A percentile compares a stretch with the other conserved stretches of the same genome.
phyloP scores from a whole-genome alignment of 2,329 filamentous ascomycete genomes.

The Aureobasidium sp. region DNA sequence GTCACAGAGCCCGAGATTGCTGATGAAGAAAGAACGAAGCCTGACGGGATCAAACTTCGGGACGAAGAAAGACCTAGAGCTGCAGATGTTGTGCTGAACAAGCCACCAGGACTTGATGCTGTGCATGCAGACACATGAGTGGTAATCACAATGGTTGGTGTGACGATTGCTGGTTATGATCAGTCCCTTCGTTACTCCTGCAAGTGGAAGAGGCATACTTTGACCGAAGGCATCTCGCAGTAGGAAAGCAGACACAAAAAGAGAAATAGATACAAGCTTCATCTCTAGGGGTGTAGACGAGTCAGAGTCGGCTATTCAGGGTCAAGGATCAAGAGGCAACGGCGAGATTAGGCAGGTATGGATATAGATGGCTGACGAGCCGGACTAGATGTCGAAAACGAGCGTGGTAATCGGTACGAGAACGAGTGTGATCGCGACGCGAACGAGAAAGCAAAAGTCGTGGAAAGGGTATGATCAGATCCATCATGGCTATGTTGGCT shows the following conservation, averaged over 20 bases:
- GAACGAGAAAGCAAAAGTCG: no score
- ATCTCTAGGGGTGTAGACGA: not conserved
- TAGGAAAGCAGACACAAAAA: not conserved
- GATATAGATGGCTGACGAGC: no score
- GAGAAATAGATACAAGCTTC: not conserved
- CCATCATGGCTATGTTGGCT: no score
- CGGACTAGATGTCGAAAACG: no score
- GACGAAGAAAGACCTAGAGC: not conserved
- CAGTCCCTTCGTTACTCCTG: not conserved
- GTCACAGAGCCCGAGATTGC: not conserved
- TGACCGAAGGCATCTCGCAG: not conserved
- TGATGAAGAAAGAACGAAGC: conserved; percentile 1
- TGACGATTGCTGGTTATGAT: not conserved
- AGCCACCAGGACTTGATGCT: not conserved
- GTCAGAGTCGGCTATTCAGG: no score
- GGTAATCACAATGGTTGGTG: not conserved
- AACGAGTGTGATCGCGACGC: no score
- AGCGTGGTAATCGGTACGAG: no score
- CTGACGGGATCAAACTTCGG: not conserved
- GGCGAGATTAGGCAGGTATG: no score
- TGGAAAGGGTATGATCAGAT: no score
- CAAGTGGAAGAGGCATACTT: not conserved
- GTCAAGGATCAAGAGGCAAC: not conserved
- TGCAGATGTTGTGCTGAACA: not conserved
- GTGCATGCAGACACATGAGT: conserved; percentile 6